Evolutionary conservation across 148 eudicot genomes (phyloP), one percentile per base, ranked within the genome.

Genomic region (Rhododendron ovatum): DNA sequence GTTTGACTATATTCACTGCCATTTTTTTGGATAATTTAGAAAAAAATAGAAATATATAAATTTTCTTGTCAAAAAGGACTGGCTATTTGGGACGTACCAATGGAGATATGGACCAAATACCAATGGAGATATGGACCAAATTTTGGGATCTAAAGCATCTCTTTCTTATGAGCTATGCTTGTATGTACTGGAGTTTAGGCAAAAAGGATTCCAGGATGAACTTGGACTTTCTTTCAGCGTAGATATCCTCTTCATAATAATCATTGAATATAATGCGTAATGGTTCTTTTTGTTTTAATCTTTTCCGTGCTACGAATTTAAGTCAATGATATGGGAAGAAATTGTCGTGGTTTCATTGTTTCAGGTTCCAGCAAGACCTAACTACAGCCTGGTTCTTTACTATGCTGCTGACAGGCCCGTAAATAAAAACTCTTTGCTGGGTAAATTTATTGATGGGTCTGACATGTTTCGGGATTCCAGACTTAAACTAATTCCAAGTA

Each of bases 401-500:
- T 98, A 91, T 86, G 99, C 98, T 22, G 92, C 98, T 78, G 98
- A 95, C 87, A 93, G 94, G 90, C 96, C 98, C 57, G 93, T 98
- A 86, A 93, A 89, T 74, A 90, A 90, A 83, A 86, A 82, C 82
- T 95, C 99, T 39, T 89, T 98, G 84, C 90, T 98, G 88, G 93
- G 95, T 71, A 91, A 86, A 92, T 98, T 98, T 87, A 81, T 95
- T 84, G 92, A 95, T 88, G 99, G 99, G 79, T 91, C 89, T 75
- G 98, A 95, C 78, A 35, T 80, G 88, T 98, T 92, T 84, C 98
- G 98, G 20, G 97, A 98, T 90, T 91, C 99, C 84, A 95, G 94
- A 90, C 93, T 98, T 84, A 98, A 98, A 91, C 92, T 98, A 81
- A 98, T 98, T 87, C 99, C 99, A 33, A 98, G 99, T 87, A 98